These are phyloP conservation scores for Fraxinus baroniana DNA, from an alignment of 305 asterid species.

Conservation along the genomic window DNA sequence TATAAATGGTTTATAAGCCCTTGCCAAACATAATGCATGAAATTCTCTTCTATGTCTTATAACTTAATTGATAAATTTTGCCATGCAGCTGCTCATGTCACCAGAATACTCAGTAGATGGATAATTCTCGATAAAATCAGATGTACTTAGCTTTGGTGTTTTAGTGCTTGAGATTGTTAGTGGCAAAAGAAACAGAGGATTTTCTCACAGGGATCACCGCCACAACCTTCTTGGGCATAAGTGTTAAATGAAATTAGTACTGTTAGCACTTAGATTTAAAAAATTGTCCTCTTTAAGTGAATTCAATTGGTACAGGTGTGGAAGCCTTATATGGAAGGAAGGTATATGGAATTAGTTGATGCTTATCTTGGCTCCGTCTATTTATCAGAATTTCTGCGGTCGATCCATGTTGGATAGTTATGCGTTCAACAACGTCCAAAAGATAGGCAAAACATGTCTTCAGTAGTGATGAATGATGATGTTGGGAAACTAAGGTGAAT, in stretches of 20 bases:
- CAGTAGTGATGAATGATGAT: conserved; percentile 41
- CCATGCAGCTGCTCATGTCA: neutral
- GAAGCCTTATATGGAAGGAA: neutral
- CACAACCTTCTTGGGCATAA: neutral
- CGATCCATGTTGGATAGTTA: conserved; percentile 38
- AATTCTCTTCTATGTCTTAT: neutral
- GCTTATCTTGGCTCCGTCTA: conserved; percentile 11
- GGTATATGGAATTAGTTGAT: conserved; percentile 12
- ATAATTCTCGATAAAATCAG: neutral
- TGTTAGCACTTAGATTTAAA: neutral
- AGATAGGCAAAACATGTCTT: conserved; percentile 52
- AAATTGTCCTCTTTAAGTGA: neutral
- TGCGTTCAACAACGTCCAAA: conserved; percentile 48
- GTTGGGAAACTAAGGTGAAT: conserved; percentile 37
- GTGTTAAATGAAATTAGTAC: conserved; percentile 19
- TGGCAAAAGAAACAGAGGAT: neutral
- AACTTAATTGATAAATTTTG: neutral
- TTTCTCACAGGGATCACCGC: neutral
- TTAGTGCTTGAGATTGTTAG: neutral
- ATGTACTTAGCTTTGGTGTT: neutral
- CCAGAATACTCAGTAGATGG: neutral
- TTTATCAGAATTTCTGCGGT: conserved; percentile 22
- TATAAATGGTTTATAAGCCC: neutral
- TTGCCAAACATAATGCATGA: neutral
- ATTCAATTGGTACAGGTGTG: neutral